Percentiles rank a stretch among this genome's conserved stretches.
phyloP scores from a whole-genome alignment of 164 flowering plant genomes.

The Taxillus chinensis region DNA sequence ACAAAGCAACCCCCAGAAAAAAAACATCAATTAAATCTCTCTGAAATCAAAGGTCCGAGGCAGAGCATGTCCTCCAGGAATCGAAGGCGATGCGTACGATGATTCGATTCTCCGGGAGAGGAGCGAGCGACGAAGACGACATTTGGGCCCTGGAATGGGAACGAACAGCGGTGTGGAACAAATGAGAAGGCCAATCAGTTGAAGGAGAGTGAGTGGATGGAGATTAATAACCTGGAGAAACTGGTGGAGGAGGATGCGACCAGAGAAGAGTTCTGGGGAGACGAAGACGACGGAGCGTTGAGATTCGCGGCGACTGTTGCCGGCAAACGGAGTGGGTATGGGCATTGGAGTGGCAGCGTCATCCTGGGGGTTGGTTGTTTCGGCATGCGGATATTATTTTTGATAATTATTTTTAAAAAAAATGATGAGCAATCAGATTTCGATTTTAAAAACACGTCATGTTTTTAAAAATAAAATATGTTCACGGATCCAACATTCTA shows the following conservation, averaged over 20 bases:
- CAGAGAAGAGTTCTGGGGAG: constrained; percentile 2
- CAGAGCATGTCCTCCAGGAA: neutral
- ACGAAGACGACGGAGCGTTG: neutral
- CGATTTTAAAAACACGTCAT: no score
- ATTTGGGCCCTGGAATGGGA: constrained; percentile 22
- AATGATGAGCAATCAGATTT: no score
- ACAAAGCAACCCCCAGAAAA: neutral
- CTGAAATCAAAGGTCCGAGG: neutral
- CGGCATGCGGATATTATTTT: no score
- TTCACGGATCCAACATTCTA: no score
- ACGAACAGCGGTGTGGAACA: neutral
- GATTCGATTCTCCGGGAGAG: constrained; percentile 39
- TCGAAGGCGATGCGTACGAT: constrained; percentile 26
- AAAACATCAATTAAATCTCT: neutral
- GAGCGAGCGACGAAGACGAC: constrained; percentile 27
- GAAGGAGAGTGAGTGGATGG: neutral
- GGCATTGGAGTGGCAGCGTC: no score
- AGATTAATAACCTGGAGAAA: neutral
- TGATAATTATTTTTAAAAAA: no score
- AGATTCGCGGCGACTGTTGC: neutral
- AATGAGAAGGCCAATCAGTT: neutral
- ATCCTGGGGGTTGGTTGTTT: no score
- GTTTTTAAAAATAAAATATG: no score
- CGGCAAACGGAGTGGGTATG: no score
- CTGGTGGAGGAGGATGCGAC: constrained; percentile 1